Conservation (phyloP, 306 rosid genomes). For the Lagenaria siceraria region DNA sequence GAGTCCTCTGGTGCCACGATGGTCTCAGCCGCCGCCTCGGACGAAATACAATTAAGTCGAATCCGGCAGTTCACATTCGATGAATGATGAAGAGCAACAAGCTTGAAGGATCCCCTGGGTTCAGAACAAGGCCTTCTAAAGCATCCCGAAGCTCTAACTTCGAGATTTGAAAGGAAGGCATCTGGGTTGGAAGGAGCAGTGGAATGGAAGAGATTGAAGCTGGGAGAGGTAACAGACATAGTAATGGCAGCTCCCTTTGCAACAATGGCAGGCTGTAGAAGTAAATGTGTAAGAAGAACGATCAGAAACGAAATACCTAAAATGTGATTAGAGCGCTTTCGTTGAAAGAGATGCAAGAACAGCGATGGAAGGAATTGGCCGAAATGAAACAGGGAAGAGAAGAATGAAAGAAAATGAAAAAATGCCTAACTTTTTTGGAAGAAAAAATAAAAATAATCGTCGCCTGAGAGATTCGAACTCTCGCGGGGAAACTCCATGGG, state of each 20-base stretch:
- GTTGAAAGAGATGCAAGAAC: neutral
- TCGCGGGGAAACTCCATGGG: neutral
- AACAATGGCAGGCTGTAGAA: neutral
- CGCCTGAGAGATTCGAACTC: neutral
- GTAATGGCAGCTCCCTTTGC: neutral
- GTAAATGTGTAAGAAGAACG: neutral
- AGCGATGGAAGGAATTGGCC: neutral
- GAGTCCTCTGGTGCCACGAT: constrained; percentile 5
- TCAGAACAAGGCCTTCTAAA: neutral
- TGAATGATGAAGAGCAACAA: constrained; percentile 11
- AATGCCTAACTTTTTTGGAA: neutral
- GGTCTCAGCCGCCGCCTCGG: constrained; percentile 17
- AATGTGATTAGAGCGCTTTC: neutral
- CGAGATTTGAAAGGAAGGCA: neutral
- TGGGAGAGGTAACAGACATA: constrained; percentile 35
- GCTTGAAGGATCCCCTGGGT: neutral
- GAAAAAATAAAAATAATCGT: neutral
- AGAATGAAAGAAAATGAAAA: neutral
- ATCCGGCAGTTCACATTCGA: neutral
- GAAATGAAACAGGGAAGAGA: neutral
- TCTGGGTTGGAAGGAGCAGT: constrained; percentile 10
- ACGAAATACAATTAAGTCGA: constrained; percentile 21
- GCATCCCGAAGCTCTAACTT: neutral
- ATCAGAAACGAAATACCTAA: neutral
- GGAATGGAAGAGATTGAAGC: constrained; percentile 18